These are phyloP conservation scores for Zygoascus biomembranicola DNA, from an alignment of 805 yeast species.

Conservation along the genomic window DNA sequence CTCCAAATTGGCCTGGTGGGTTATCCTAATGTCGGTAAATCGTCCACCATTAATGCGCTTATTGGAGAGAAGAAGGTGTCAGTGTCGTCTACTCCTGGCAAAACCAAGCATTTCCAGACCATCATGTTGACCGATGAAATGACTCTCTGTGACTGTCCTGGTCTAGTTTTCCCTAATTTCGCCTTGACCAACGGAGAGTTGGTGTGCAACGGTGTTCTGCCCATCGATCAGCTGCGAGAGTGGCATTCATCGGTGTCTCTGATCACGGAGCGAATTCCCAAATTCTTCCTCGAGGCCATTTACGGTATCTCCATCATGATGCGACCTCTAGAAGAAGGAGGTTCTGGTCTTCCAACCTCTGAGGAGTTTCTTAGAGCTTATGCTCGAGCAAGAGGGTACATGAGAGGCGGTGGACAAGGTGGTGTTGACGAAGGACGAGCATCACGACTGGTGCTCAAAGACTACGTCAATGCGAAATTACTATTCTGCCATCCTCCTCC, in stretches of 20 bases:
- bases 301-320: conserved; percentile 87
- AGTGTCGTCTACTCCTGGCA: conserved; percentile 97
- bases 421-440: conserved; percentile 96
- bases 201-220: conserved; percentile 97
- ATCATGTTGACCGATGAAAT: conserved; percentile 76
- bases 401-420: conserved; percentile 79
- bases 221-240: conserved; percentile 94
- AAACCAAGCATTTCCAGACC: conserved; percentile 97
- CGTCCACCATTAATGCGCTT: conserved; percentile 95
- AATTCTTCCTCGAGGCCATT: conserved; percentile 76
- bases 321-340: conserved; percentile 75
- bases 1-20: conserved; percentile 94
- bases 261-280: conserved; percentile 84
- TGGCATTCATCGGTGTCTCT: conserved; percentile 80
- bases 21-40: conserved; percentile 93
- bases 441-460: conserved; percentile 83
- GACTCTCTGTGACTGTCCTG: conserved; percentile 95
- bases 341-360: conserved; percentile 78
- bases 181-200: conserved; percentile 94
- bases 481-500: conserved; percentile 89
- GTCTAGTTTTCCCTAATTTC: conserved; percentile 95
- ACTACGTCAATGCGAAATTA: conserved; percentile 87
- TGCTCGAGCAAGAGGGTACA: conserved; percentile 93
- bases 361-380: conserved; percentile 84
- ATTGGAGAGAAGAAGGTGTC: conserved; percentile 97